Conservation (phyloP, 2,329 filamentous ascomycete genomes). For the Fusarium sarcochroum region DNA sequence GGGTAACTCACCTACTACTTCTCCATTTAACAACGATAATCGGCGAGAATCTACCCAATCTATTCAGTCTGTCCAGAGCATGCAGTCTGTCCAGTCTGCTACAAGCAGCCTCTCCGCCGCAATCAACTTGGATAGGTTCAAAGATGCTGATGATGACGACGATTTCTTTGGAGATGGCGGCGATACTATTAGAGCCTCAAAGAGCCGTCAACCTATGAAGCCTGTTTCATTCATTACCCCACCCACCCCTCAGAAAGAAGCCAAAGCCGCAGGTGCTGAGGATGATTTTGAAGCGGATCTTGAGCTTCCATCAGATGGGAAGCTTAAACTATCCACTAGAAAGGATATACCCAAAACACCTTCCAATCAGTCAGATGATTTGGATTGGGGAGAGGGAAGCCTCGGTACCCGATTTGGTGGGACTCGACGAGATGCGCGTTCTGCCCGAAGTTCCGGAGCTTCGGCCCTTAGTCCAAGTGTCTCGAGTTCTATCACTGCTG, state of each 20-base stretch:
- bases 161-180: constrained; percentile 74
- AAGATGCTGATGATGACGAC: constrained; percentile 73
- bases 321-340: constrained; percentile 74
- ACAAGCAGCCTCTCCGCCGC: constrained; percentile 59
- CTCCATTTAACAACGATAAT: constrained; percentile 46
- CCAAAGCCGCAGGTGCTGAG: constrained; percentile 55
- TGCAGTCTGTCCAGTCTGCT: constrained; percentile 47
- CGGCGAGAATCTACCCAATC: constrained; percentile 48
- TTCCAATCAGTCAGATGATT: constrained; percentile 76
- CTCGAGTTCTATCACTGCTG: constrained; percentile 89
- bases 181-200: constrained; percentile 78
- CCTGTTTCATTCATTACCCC: constrained; percentile 68
- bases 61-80: constrained; percentile 29
- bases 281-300: constrained; percentile 82
- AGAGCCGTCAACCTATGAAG: constrained; percentile 66
- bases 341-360: constrained; percentile 75
- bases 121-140: constrained; percentile 74
- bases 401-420: constrained; percentile 91
- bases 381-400: constrained; percentile 95
- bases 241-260: constrained; percentile 66
- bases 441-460: constrained; percentile 86
- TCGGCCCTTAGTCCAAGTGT: constrained; percentile 94
- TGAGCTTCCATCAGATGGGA: constrained; percentile 77
- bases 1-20: constrained; percentile 47
- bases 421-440: constrained; percentile 83